Percentiles rank a stretch among this genome's conserved stretches.
Evolutionary conservation across 2,329 filamentous ascomycete species (phyloP).

Genomic region (Phoma sp.): DNA sequence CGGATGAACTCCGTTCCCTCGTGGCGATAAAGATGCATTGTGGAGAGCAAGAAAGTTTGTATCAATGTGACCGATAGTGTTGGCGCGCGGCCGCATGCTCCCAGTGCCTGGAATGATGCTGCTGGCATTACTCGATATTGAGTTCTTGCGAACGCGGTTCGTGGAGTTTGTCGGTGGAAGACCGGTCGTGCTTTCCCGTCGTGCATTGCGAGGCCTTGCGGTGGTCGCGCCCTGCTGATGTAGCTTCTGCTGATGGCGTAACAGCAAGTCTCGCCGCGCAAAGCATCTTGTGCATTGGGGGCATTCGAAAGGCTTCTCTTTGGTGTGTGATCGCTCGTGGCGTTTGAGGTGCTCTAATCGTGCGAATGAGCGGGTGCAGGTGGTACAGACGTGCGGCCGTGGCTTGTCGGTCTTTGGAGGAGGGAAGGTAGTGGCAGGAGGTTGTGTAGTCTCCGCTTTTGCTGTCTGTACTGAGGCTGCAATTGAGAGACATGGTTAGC

Average conservation of each 20-base stretch:
- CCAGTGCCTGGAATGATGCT: constrained; percentile 58
- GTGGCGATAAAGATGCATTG: constrained; percentile 59
- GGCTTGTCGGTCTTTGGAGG: constrained; percentile 97
- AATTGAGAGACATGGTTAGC: constrained; percentile 29
- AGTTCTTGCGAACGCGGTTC: constrained; percentile 89
- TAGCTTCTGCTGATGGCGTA: constrained; percentile 97
- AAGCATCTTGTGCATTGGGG: constrained; percentile 95
- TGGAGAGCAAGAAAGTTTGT: constrained; percentile 71
- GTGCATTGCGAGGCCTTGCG: constrained; percentile 79
- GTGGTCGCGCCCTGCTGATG: constrained; percentile 92
- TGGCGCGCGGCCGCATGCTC: constrained; percentile 85
- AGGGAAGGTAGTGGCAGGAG: constrained; percentile 62
- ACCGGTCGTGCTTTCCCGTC: constrained; percentile 85
- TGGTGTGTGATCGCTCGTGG: constrained; percentile 96
- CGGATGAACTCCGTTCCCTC: constrained; percentile 58
- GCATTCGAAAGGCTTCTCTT: constrained; percentile 98
- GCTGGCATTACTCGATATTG: constrained; percentile 70
- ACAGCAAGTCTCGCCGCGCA: constrained; percentile 86
- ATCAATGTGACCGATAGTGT: constrained; percentile 94
- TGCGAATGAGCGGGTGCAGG: constrained; percentile 91
- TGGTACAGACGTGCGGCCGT: constrained; percentile 89
- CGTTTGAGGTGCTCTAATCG: constrained; percentile 95
- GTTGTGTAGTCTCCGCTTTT: constrained; percentile 40
- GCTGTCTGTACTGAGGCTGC: constrained; percentile 43
- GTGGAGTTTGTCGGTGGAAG: constrained; percentile 69